Evolutionary conservation across 192 early-diverging fungal species (phyloP), one percentile per base, ranked within the genome.

Genomic region (Entophlyctis helioformis): DNA sequence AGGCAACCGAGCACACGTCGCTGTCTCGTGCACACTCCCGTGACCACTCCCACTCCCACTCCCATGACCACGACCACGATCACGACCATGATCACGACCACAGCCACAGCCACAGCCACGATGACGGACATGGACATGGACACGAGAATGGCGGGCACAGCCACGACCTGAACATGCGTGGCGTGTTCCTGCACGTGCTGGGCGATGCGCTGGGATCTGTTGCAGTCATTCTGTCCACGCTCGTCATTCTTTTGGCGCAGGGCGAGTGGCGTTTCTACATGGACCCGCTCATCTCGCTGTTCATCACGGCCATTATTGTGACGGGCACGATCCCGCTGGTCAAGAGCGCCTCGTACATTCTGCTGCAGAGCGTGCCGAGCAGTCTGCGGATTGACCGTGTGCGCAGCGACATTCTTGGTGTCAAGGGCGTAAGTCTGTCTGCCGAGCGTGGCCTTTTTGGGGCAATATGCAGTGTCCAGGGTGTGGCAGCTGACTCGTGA

Each of bases 181-280:
- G 76, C 39, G 73, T 96, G 10, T 91, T 90, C 63, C 62, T 96
- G 32, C 89, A 96, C 64, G 83, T 91, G 23, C 59, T 91, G 15
- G 89, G 92, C 36, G 92, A 96, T 59, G 82, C 85, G 3, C 66
- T 93, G 15, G 87, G 85, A 22, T 85, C 83, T 39, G 56, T 96
- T 39, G 92, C 84, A 2, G 92, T 96, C 21, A 88, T 96, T 34
- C 58, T 76, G 32, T 71, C 79, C 32, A 80, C 84, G 0, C 52
- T 90, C 39, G 69, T 91, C 39, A 82, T 91, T 31, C 83, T 84
- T 72, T 63, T 76, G 24, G 44, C 24, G 25, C 51, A 75, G 12
- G 78, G 73, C 22, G 37, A 44, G 1, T 91, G 85, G 89, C 54
- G 72, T 36, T 78, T 71, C 37, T 96, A 91, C 62, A 66, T 85